Evolutionary conservation across 805 yeast genomes (phyloP).

Genomic region (Candida boidinii): DNA sequence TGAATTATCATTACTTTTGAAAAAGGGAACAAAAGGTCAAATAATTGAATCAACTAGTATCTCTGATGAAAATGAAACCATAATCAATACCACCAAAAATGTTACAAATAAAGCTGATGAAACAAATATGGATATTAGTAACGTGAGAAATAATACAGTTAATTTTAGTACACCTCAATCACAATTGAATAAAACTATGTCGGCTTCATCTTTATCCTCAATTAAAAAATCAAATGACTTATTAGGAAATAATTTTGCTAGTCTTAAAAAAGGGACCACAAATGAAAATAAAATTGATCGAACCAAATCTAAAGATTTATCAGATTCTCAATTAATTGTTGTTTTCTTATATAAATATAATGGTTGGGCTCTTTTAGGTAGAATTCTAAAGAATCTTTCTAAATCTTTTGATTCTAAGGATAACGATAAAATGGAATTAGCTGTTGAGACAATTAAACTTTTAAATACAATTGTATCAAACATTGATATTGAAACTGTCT

Average conservation of each 20-base stretch:
- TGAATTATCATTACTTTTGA: conserved; percentile 35
- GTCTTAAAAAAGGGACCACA: no score
- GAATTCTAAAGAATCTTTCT: conserved; percentile 59
- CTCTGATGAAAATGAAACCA: conserved; percentile 17
- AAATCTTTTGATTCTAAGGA: conserved; percentile 27
- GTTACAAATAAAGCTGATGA: conserved; percentile 17
- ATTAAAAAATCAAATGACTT: no score
- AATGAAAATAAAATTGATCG: no score
- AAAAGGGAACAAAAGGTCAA: conserved; percentile 61
- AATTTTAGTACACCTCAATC: no score
- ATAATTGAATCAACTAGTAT: conserved; percentile 36
- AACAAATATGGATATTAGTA: no score
- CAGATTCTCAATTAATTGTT: no score
- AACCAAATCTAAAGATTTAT: no score
- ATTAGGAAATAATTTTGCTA: no score
- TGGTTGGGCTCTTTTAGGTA: conserved; percentile 85
- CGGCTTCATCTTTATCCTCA: no score
- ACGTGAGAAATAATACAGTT: conserved; percentile 8
- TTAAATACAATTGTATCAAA: conserved; percentile 38
- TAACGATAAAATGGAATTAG: conserved; percentile 28
- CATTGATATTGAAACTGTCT: conserved; percentile 21
- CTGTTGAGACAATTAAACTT: conserved; percentile 42
- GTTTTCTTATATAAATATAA: conserved; percentile 66
- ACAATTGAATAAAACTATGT: conserved; percentile 1
- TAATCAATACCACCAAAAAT: no score